These are phyloP conservation scores for Myxozyma kluyveri DNA, from an alignment of 805 yeast species.

Conservation along the genomic window DNA sequence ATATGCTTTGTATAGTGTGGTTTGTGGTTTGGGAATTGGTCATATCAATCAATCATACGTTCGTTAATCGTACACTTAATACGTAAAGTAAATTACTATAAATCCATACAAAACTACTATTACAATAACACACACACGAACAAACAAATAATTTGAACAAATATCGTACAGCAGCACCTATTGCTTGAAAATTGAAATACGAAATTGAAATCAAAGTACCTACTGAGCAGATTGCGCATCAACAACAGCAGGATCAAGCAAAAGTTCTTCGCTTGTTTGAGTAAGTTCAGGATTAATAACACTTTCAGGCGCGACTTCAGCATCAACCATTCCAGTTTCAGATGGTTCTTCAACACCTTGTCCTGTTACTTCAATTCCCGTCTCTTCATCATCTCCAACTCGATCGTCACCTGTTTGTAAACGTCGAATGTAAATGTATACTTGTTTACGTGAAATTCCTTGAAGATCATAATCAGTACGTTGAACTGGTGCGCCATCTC, in stretches of 20 bases:
- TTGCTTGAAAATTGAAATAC: no score
- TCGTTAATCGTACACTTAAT: no score
- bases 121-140: no score
- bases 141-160: no score
- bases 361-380: background rate
- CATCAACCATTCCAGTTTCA: background rate
- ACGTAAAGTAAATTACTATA: no score
- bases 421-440: conserved; percentile 20
- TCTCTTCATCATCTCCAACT: background rate
- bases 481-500: background rate
- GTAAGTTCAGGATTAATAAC: background rate
- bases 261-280: background rate
- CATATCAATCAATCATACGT: no score
- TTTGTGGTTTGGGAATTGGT: no score
- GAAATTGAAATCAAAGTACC: no score
- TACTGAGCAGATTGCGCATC: background rate
- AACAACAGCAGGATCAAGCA: background rate
- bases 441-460: conserved; percentile 22
- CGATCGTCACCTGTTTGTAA: background rate
- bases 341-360: background rate
- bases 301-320: background rate
- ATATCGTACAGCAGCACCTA: no score
- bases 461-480: conserved; percentile 7
- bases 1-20: no score
- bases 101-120: no score